Percentiles rank a stretch among this genome's conserved stretches.
These are phyloP conservation scores for Drechslerella coelobrocha DNA, from an alignment of 2,329 filamentous ascomycete genomes.

Conservation along the genomic window DNA sequence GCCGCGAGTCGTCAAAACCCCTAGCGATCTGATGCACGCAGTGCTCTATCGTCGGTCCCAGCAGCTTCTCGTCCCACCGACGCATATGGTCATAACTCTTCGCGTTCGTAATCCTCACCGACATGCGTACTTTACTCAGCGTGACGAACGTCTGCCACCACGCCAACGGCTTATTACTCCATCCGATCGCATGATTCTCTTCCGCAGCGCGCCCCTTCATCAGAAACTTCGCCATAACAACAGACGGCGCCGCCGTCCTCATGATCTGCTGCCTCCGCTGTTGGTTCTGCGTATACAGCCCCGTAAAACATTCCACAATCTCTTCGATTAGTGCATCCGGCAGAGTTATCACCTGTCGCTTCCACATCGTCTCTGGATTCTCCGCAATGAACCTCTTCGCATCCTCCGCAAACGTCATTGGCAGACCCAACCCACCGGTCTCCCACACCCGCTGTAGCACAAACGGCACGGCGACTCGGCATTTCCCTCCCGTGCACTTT, in stretches of 20 bases:
- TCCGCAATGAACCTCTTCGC: slow-evolving; percentile 14
- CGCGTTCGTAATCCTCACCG: slow-evolving; percentile 20
- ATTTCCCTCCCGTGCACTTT: slow-evolving; percentile 46
- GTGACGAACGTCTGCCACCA: slow-evolving; percentile 39
- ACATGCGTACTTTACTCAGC: slow-evolving; percentile 29
- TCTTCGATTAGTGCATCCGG: slow-evolving; percentile 25
- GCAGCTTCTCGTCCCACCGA: slow-evolving; percentile 36
- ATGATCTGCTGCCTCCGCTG: neutral
- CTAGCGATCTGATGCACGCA: slow-evolving; percentile 38
- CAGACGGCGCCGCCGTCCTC: neutral
- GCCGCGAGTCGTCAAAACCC: slow-evolving; percentile 31
- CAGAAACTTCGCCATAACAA: neutral
- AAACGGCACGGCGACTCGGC: slow-evolving; percentile 49
- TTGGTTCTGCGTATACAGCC: slow-evolving; percentile 7
- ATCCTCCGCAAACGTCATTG: slow-evolving; percentile 2
- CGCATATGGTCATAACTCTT: slow-evolving; percentile 1
- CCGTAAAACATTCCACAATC: slow-evolving; percentile 23
- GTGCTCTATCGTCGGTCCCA: slow-evolving; percentile 45
- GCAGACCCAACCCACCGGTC: slow-evolving; percentile 39
- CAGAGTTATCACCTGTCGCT: slow-evolving; percentile 31
- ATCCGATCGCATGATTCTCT: neutral
- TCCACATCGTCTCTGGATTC: slow-evolving; percentile 49
- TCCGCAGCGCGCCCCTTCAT: too few species aligned
- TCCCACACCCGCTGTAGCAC: slow-evolving; percentile 47
- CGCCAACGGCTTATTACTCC: slow-evolving; percentile 15